Conservation (phyloP, 1,284 basidiomycete genomes). For the Tilletia horrida region DNA sequence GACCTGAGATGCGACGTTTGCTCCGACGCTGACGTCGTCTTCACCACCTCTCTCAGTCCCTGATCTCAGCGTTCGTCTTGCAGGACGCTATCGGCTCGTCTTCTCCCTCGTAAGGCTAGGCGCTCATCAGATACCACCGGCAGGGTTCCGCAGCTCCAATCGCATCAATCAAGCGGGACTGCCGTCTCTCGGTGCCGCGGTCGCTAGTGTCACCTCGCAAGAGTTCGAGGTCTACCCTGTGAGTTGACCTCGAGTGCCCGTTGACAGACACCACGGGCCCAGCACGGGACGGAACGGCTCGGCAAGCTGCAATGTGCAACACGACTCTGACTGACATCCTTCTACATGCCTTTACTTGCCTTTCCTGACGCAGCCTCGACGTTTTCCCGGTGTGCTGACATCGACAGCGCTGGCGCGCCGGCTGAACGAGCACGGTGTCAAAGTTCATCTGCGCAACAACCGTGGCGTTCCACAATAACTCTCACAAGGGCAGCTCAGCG, state of each 20-base stretch:
- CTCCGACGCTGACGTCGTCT: not conserved
- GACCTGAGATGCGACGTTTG: not conserved
- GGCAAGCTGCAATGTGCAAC: too few relatives aligned
- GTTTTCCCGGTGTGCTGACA: not conserved
- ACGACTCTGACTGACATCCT: too few relatives aligned
- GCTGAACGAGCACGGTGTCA: conserved; percentile 8
- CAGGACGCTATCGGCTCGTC: conserved; percentile 28
- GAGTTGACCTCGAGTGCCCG: conserved; percentile 18
- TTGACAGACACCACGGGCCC: too few relatives aligned
- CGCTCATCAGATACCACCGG: not conserved
- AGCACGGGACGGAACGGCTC: too few relatives aligned
- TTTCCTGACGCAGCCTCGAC: not conserved
- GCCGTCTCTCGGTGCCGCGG: conserved; percentile 24
- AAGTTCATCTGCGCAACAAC: conserved; percentile 16
- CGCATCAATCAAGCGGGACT: not conserved
- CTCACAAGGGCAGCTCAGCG: not conserved
- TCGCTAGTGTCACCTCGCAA: conserved; percentile 27
- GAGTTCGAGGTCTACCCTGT: conserved; percentile 34
- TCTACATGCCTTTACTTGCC: not conserved
- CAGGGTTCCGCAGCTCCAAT: not conserved
- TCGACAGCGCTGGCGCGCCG: not conserved
- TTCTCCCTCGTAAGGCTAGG: conserved; percentile 34
- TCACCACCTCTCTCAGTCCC: conserved; percentile 19
- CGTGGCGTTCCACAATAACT: not conserved
- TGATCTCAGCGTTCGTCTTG: conserved; percentile 39